Evolutionary conservation across 208 protist species (phyloP).

Genomic region (Kentomonas sorsogonicus): DNA sequence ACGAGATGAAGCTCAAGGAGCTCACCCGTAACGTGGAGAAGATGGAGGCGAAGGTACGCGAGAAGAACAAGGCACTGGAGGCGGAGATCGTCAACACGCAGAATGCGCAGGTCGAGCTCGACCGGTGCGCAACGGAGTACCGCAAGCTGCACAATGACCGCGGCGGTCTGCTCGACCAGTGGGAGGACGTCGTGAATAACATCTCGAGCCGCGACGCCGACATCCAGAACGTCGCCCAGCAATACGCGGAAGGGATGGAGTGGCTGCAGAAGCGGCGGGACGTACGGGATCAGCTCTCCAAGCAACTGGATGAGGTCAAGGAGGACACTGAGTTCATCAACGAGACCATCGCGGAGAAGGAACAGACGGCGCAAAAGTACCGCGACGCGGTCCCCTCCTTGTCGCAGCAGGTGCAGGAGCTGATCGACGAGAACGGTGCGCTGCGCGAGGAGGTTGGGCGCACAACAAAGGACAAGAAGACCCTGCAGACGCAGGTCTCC

Average conservation of each 20-base stretch:
- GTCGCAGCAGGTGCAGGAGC: slow-evolving; percentile 37
- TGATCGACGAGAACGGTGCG: slow-evolving; percentile 80
- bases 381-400: slow-evolving; percentile 32
- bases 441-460: slow-evolving; percentile 55
- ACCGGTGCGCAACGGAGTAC: slow-evolving; percentile 91
- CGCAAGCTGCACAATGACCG: slow-evolving; percentile 81
- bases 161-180: slow-evolving; percentile 84
- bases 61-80: slow-evolving; percentile 49
- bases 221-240: slow-evolving; percentile 67
- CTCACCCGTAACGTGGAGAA: slow-evolving; percentile 80
- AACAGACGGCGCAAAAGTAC: slow-evolving; percentile 44
- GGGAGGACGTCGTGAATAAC: slow-evolving; percentile 79
- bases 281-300: slow-evolving; percentile 26
- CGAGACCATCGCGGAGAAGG: slow-evolving; percentile 46
- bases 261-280: slow-evolving; percentile 67
- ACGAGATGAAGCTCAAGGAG: slow-evolving; percentile 83
- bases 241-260: slow-evolving; percentile 64
- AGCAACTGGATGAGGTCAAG: slow-evolving; percentile 27
- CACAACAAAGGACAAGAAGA: slow-evolving; percentile 40
- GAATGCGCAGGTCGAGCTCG: slow-evolving; percentile 86
- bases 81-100: slow-evolving; percentile 82
- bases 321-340: slow-evolving; percentile 45
- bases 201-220: slow-evolving; percentile 86
- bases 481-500: slow-evolving; percentile 20
- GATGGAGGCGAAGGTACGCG: slow-evolving; percentile 46